Evolutionary conservation across 495 filamentous ascomycete genomes (phyloP).

Genomic region (Saxophila tyrrhenica): DNA sequence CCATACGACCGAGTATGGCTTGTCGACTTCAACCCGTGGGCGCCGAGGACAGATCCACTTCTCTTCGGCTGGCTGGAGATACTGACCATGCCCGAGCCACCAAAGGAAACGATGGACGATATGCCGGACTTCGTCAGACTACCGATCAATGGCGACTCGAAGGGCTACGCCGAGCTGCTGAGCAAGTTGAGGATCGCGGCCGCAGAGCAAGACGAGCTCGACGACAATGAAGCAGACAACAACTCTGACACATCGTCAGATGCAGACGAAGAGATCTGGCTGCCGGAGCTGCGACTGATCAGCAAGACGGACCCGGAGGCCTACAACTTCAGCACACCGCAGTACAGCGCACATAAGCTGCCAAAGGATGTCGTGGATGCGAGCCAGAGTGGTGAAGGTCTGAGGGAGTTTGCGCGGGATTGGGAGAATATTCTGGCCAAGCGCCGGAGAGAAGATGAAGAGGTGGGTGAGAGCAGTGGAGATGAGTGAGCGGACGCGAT

Average conservation of each 20-base stretch:
- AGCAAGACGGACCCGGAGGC: constrained; percentile 75
- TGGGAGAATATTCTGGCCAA: constrained; percentile 72
- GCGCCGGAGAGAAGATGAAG: constrained; percentile 40
- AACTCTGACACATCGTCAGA: constrained; percentile 36
- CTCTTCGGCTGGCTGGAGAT: constrained; percentile 89
- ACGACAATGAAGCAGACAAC: constrained; percentile 1
- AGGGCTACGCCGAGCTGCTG: constrained; percentile 8
- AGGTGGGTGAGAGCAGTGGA: constrained; percentile 31
- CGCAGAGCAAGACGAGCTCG: background rate
- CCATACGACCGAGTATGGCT: constrained; percentile 68
- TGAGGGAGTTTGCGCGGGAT: constrained; percentile 75
- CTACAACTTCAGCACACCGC: constrained; percentile 69
- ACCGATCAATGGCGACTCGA: background rate
- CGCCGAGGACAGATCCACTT: constrained; percentile 73
- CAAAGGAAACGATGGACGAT: constrained; percentile 15
- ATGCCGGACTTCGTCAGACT: constrained; percentile 21
- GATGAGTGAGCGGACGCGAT: constrained; percentile 10
- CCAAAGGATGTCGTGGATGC: constrained; percentile 93
- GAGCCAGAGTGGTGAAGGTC: constrained; percentile 56
- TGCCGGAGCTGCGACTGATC: constrained; percentile 72
- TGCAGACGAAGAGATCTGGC: constrained; percentile 47
- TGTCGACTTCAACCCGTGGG: constrained; percentile 95
- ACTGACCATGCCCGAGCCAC: constrained; percentile 53
- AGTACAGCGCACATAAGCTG: constrained; percentile 92
- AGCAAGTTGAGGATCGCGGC: background rate